A percentile compares a stretch with the other conserved stretches of the same genome.
These are phyloP conservation scores for Fusarium nematophilum DNA, from an alignment of 2,329 filamentous ascomycete genomes.

Conservation along the genomic window DNA sequence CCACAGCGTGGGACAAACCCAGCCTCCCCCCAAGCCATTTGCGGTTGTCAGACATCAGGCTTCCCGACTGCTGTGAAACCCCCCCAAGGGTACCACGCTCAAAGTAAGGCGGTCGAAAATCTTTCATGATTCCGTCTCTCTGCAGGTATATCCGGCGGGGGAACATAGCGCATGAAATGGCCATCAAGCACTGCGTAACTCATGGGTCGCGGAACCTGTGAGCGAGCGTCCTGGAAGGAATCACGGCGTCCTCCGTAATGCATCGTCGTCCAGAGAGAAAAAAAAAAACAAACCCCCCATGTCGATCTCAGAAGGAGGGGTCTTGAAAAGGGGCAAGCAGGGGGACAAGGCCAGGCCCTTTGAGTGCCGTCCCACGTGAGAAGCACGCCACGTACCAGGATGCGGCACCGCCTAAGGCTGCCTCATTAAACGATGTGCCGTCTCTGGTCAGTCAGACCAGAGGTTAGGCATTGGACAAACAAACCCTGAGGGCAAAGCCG, in stretches of 20 bases:
- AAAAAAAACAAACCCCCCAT: too few species aligned
- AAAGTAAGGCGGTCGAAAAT: too few species aligned
- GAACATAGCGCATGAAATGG: too few species aligned
- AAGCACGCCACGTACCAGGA: conserved; percentile 30
- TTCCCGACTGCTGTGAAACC: too few species aligned
- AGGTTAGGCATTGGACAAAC: too few species aligned
- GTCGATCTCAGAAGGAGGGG: conserved; percentile 13
- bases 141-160: too few species aligned
- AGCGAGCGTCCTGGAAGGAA: too few species aligned
- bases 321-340: conserved; percentile 16
- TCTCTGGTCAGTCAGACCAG: neutral
- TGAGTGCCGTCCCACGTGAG: conserved; percentile 34
- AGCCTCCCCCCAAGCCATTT: conserved; percentile 7
- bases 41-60: neutral
- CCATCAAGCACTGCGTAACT: too few species aligned
- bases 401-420: conserved; percentile 7
- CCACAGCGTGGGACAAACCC: conserved; percentile 4
- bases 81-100: too few species aligned
- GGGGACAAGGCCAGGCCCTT: conserved; percentile 14
- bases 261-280: too few species aligned
- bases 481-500: too few species aligned
- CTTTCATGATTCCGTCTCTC: neutral
- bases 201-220: neutral
- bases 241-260: too few species aligned
- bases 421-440: conserved; percentile 13